Evolutionary conservation across 768 basidiomycete species (phyloP).

Genomic region (Paxillus involutus): DNA sequence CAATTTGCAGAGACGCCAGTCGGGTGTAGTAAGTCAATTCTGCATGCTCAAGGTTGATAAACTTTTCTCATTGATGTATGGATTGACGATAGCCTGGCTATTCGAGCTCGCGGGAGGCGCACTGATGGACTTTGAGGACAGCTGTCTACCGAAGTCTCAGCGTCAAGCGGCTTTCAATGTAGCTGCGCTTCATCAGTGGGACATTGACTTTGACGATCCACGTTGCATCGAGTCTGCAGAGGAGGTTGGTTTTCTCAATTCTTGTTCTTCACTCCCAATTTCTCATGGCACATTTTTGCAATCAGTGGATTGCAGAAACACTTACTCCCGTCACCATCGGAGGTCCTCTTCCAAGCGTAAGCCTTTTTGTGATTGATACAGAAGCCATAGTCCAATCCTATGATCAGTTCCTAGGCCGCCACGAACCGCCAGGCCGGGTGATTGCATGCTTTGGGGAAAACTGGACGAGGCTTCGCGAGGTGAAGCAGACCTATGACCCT

Average conservation of each 20-base stretch:
- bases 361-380: slow-evolving; percentile 31
- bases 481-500: slow-evolving; percentile 81
- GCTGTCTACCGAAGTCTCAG: slow-evolving; percentile 73
- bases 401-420: slow-evolving; percentile 71
- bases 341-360: slow-evolving; percentile 82
- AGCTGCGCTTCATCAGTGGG: slow-evolving; percentile 92
- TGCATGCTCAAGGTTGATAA: neutral
- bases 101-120: slow-evolving; percentile 90
- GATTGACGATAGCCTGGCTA: slow-evolving; percentile 66
- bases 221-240: slow-evolving; percentile 83
- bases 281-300: slow-evolving; percentile 9
- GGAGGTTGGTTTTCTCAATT: slow-evolving; percentile 47
- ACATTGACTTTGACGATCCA: slow-evolving; percentile 77
- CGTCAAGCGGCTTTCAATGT: slow-evolving; percentile 83
- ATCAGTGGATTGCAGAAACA: slow-evolving; percentile 77
- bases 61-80: neutral
- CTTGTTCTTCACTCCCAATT: neutral
- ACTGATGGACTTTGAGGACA: slow-evolving; percentile 68
- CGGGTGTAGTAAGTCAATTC: slow-evolving; percentile 76
- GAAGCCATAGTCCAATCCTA: slow-evolving; percentile 16
- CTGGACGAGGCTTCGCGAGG: slow-evolving; percentile 65
- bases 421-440: slow-evolving; percentile 61
- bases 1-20: slow-evolving; percentile 83
- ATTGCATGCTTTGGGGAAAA: slow-evolving; percentile 72
- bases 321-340: slow-evolving; percentile 72